Percentiles rank a stretch among this genome's conserved stretches.
phyloP scores from a whole-genome alignment of 306 rosid genomes.

The Casuarina cunninghamiana region DNA sequence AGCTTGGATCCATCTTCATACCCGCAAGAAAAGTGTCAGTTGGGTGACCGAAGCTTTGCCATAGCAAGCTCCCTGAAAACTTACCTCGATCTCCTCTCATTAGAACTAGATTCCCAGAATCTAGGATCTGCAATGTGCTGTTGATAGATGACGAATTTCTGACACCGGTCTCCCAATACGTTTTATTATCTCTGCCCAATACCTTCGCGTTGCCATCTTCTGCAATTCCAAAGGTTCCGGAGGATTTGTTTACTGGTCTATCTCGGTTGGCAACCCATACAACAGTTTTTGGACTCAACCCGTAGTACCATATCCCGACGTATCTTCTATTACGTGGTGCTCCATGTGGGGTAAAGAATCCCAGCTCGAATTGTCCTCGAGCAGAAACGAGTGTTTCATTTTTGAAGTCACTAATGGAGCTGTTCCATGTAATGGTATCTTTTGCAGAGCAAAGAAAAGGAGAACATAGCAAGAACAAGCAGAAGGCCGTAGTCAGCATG shows the following conservation, averaged over 20 bases:
- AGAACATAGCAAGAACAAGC: slow-evolving; percentile 4
- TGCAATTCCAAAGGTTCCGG: slow-evolving; percentile 23
- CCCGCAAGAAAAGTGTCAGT: slow-evolving; percentile 52
- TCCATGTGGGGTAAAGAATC: slow-evolving; percentile 35
- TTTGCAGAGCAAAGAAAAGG: neutral
- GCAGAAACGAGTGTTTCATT: slow-evolving; percentile 31
- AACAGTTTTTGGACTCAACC: neutral
- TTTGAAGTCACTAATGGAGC: neutral
- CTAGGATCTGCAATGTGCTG: slow-evolving; percentile 28
- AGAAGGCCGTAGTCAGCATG: too few relatives aligned
- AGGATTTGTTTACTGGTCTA: neutral
- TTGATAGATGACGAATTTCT: neutral
- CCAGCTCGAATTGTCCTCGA: slow-evolving; percentile 25
- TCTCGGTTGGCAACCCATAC: slow-evolving; percentile 58
- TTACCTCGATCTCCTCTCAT: neutral
- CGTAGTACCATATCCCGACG: slow-evolving; percentile 42
- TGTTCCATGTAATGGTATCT: slow-evolving; percentile 1
- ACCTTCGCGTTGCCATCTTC: slow-evolving; percentile 34
- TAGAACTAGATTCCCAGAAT: slow-evolving; percentile 48
- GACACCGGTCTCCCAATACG: slow-evolving; percentile 13
- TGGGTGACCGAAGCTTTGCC: slow-evolving; percentile 23
- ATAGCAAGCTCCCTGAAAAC: neutral
- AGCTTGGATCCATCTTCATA: slow-evolving; percentile 35
- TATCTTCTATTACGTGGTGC: slow-evolving; percentile 9
- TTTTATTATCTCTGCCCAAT: neutral